Evolutionary conservation across 208 protist genomes (phyloP).

Genomic region (Leptomonas seymouri): DNA sequence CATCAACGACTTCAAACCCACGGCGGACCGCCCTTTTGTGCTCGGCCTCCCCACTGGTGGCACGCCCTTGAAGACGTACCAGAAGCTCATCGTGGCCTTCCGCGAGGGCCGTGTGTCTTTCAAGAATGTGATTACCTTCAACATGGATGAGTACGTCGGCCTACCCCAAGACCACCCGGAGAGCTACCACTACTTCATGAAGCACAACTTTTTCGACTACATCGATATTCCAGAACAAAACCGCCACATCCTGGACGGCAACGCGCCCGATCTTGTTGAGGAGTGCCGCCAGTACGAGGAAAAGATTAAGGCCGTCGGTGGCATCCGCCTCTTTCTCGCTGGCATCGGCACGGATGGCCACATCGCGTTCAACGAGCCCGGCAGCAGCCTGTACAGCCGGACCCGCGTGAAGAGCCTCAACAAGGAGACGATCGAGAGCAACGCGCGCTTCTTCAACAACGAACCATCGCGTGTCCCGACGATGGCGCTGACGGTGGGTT

Average conservation of each 20-base stretch:
- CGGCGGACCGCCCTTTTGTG: conserved; percentile 86
- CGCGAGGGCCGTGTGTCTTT: conserved; percentile 90
- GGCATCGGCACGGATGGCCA: conserved; percentile 95
- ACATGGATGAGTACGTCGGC: conserved; percentile 97
- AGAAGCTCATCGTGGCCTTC: conserved; percentile 86
- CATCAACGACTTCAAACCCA: conserved; percentile 88
- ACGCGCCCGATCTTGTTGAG: conserved; percentile 78
- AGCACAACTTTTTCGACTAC: conserved; percentile 94
- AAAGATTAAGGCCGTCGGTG: conserved; percentile 88
- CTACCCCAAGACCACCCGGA: conserved; percentile 91
- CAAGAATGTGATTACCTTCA: conserved; percentile 95
- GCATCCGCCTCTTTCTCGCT: conserved; percentile 95
- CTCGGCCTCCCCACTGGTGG: conserved; percentile 94
- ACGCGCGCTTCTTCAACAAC: conserved; percentile 94
- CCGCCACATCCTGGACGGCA: conserved; percentile 94
- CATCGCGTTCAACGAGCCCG: conserved; percentile 97
- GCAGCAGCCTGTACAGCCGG: conserved; percentile 82
- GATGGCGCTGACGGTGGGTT: conserved; percentile 95
- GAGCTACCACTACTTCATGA: conserved; percentile 97
- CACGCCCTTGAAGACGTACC: conserved; percentile 90
- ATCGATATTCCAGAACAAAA: conserved; percentile 93
- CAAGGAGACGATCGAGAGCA: conserved; percentile 93
- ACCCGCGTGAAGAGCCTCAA: conserved; percentile 95
- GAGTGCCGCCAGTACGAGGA: conserved; percentile 94
- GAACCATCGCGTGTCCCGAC: conserved; percentile 93